Evolutionary conservation across 2,329 filamentous ascomycete genomes (phyloP).

Genomic region (Trichophyton equinum): DNA sequence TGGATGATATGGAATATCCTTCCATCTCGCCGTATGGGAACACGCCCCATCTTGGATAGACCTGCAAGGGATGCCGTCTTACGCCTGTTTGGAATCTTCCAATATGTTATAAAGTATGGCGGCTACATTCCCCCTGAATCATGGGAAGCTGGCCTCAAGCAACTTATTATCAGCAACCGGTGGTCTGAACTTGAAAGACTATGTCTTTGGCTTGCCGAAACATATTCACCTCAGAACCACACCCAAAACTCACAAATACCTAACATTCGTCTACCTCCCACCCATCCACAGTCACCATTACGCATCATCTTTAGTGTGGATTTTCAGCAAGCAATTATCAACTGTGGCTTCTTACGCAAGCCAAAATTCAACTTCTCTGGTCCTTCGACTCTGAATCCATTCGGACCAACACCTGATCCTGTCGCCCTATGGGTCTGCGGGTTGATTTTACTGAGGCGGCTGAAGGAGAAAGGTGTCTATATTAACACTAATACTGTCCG

Average conservation of each 20-base stretch:
- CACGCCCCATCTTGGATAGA: conserved; percentile 17
- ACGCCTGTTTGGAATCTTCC: conserved; percentile 38
- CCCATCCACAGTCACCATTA: conserved; percentile 18
- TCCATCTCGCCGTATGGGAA: conserved; percentile 20
- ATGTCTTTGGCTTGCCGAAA: conserved; percentile 39
- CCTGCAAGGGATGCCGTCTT: conserved; percentile 26
- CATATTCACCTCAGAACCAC: conserved; percentile 21
- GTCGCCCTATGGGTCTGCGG: conserved; percentile 31
- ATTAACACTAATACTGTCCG: conserved; percentile 22
- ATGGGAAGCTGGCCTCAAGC: conserved; percentile 49
- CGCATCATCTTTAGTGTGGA: conserved; percentile 30
- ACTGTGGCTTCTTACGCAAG: conserved; percentile 37
- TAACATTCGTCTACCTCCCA: conserved; percentile 3
- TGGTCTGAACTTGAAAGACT: conserved; percentile 42
- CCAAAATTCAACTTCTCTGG: conserved; percentile 16
- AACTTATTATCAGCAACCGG: conserved; percentile 45
- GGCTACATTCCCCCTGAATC: conserved; percentile 29
- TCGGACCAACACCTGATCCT: conserved; percentile 14
- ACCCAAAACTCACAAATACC: neutral
- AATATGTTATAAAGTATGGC: conserved; percentile 36
- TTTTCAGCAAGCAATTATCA: conserved; percentile 37
- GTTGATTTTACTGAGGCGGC: conserved; percentile 27
- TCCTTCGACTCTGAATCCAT: conserved; percentile 13
- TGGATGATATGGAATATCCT: conserved; percentile 30
- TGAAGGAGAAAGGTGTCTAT: conserved; percentile 26